Conservation (phyloP, 805 yeast species). For the Nakazawaea laoshanensis region DNA sequence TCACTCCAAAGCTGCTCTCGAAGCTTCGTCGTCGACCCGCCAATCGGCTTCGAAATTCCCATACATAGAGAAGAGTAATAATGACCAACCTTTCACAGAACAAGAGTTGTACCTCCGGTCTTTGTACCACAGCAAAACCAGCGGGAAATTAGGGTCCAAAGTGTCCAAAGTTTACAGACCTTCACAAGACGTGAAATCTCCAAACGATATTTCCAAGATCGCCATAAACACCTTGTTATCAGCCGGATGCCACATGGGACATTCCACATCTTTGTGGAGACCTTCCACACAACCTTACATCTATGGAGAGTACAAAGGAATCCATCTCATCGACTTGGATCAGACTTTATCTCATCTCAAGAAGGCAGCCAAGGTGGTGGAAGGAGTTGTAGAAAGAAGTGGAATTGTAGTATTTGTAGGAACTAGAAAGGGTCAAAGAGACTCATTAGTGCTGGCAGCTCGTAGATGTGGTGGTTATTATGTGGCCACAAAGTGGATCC, state of each 20-base stretch:
- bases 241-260: conserved; percentile 94
- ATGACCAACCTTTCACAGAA: conserved; percentile 57
- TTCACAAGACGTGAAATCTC: conserved; percentile 52
- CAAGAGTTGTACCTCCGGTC: conserved; percentile 77
- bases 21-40: neutral
- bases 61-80: conserved; percentile 50
- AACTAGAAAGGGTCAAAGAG: conserved; percentile 67
- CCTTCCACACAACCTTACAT: conserved; percentile 79
- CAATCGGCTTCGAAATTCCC: conserved; percentile 37
- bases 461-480: conserved; percentile 69
- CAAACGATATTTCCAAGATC: conserved; percentile 47
- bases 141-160: conserved; percentile 57
- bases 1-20: neutral
- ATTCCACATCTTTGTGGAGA: conserved; percentile 71
- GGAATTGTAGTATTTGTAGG: conserved; percentile 81
- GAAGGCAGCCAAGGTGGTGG: conserved; percentile 78
- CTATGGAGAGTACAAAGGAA: conserved; percentile 83
- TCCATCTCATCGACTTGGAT: conserved; percentile 85
- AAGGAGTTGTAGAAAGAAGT: conserved; percentile 75
- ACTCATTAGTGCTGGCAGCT: conserved; percentile 75
- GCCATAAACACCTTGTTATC: conserved; percentile 70
- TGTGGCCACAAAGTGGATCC: conserved; percentile 83
- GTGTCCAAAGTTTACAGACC: conserved; percentile 63
- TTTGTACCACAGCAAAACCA: conserved; percentile 45
- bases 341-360: conserved; percentile 69